Evolutionary conservation across 2,329 filamentous ascomycete genomes (phyloP), one percentile per base, ranked within the genome.

Genomic region (Aspergillus hortae): DNA sequence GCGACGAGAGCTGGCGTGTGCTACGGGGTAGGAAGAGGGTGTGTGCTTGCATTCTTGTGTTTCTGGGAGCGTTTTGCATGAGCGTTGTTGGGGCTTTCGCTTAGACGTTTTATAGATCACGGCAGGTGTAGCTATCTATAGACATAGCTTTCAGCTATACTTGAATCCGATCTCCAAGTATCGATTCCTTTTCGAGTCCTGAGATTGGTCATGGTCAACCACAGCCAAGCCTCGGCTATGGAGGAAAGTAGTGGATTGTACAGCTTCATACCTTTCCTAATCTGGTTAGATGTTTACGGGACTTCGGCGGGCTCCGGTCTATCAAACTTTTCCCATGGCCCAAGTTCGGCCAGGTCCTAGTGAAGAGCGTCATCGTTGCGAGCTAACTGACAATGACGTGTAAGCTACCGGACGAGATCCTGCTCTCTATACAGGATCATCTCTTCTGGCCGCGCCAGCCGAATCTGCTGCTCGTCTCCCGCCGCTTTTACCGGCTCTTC

Each of bases 11-110:
- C 68, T 90, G 88, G 77, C 80, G 78, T 60, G 76, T 81, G 17
- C 73, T 90, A 35, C 80, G 79, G 52, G 87, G 87, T 0, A 80
- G 71, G 63, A 82, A 76, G 61, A 76, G 87, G 32, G 72, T 84
- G 11, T 77, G 80, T 46, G 87, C 87, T 0, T 89, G 84, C 51
- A 52, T 84, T 27, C 74, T 85, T 4, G 86, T 90, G 2, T 75
- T 85, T 25, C 73, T 74, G 1, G 87, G 87, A 0, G 85, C 87
- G 0, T 72, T 79, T 46, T 74, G 87, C 46, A 90, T 90, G 87
- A 85, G 86, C 32, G 67, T 84, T 12, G 86, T 90, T 0, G 87
- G 87, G 0, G 87, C 86, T 7, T 89, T 88, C 79, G 87, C 86
- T 9, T 89, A 69, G 35, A 38, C 4, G 14, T 4, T 38, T 38